Percentiles rank a stretch among this genome's conserved stretches.
phyloP scores from a whole-genome alignment of 192 early-diverging fungal genomes.

The Funneliformis geosporum region DNA sequence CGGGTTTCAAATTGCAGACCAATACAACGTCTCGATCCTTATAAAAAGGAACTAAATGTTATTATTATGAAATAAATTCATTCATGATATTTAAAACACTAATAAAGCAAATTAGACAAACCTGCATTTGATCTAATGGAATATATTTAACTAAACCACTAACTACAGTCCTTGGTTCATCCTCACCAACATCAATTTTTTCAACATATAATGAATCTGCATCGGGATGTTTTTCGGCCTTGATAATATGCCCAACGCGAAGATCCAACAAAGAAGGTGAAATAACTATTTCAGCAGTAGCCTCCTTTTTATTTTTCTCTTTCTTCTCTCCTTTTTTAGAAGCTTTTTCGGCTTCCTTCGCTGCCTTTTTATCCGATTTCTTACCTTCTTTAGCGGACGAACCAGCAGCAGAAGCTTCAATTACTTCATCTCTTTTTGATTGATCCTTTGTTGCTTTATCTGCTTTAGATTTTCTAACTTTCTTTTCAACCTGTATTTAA shows the following conservation, averaged over 20 bases:
- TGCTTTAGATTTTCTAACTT: conserved; percentile 50
- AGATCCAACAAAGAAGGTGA: conserved; percentile 88
- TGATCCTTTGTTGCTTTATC: conserved; percentile 41
- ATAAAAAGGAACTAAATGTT: background rate
- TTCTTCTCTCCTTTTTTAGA: conserved; percentile 55
- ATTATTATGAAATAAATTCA: conserved; percentile 39
- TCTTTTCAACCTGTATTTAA: background rate
- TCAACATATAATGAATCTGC: conserved; percentile 98
- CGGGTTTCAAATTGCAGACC: conserved; percentile 95
- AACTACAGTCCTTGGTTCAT: conserved; percentile 81
- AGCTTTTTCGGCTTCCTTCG: conserved; percentile 38
- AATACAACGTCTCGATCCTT: conserved; percentile 65
- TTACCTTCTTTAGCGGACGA: conserved; percentile 32
- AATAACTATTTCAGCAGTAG: conserved; percentile 49
- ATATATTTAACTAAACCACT: conserved; percentile 92
- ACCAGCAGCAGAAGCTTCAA: conserved; percentile 34
- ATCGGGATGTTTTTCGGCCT: conserved; percentile 87
- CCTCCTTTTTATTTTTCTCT: conserved; percentile 60
- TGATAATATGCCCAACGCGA: conserved; percentile 86
- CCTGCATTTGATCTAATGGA: conserved; percentile 85
- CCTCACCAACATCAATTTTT: conserved; percentile 89
- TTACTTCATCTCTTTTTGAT: conserved; percentile 28
- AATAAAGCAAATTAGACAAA: conserved; percentile 63
- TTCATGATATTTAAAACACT: conserved; percentile 69
- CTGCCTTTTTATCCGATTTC: conserved; percentile 36